phyloP scores from a whole-genome alignment of 2,329 filamentous ascomycete species.

The Parastagonospora nodorum region DNA sequence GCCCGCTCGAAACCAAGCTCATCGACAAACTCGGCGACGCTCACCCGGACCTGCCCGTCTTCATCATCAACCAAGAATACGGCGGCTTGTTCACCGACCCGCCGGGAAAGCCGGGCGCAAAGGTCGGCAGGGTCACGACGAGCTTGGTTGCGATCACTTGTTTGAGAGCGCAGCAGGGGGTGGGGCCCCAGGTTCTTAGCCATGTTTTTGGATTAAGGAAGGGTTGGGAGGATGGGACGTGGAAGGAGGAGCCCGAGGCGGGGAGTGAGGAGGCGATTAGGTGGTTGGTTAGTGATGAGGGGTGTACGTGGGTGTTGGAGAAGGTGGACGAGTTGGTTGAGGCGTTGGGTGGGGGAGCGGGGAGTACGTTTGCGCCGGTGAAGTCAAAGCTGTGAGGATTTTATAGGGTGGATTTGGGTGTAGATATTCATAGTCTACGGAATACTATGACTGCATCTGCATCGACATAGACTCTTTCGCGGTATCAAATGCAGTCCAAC shows the following conservation, averaged over 20 bases:
- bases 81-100: slow-evolving; percentile 75
- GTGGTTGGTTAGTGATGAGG: slow-evolving; percentile 70
- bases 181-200: slow-evolving; percentile 79
- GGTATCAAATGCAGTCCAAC: no score
- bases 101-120: slow-evolving; percentile 51
- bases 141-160: slow-evolving; percentile 76
- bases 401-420: background rate
- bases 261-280: slow-evolving; percentile 59
- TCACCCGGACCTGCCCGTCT: slow-evolving; percentile 81
- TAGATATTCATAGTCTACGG: no score
- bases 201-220: slow-evolving; percentile 83
- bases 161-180: slow-evolving; percentile 77
- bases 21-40: slow-evolving; percentile 71
- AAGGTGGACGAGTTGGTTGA: slow-evolving; percentile 65
- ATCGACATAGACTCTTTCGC: no score
- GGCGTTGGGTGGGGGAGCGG: slow-evolving; percentile 34
- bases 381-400: slow-evolving; percentile 31
- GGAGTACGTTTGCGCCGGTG: slow-evolving; percentile 37
- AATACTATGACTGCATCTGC: no score
- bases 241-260: slow-evolving; percentile 53
- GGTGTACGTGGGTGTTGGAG: slow-evolving; percentile 66
- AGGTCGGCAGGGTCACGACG: slow-evolving; percentile 72
- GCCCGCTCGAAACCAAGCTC: slow-evolving; percentile 74
- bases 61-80: slow-evolving; percentile 78
- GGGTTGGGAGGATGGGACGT: slow-evolving; percentile 70